These are phyloP conservation scores for Solanum phureja DNA, from an alignment of 257 asterid genomes.

Conservation along the genomic window DNA sequence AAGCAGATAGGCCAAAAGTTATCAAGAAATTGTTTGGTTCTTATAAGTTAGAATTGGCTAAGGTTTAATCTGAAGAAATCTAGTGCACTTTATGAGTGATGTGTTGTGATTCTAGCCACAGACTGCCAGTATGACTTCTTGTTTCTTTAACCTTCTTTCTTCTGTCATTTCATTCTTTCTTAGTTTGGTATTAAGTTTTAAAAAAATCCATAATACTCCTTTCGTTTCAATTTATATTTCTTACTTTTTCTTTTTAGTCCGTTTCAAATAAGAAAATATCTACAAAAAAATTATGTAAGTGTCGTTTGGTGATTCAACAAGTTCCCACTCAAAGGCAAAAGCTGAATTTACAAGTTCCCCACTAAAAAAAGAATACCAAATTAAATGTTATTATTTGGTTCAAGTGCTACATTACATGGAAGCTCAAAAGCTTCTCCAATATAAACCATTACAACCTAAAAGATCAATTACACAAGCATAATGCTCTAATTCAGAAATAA, in stretches of 20 bases:
- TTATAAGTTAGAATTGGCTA: not conserved
- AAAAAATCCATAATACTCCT: not conserved
- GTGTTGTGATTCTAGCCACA: slow-evolving; percentile 9
- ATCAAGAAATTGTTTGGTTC: not conserved
- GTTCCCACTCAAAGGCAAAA: not conserved
- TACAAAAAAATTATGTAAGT: not conserved
- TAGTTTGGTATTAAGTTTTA: not conserved
- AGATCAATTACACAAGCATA: not conserved
- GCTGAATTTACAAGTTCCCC: not conserved
- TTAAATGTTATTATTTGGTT: not conserved
- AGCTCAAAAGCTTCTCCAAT: not conserved
- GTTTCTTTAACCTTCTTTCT: not conserved
- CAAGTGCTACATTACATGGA: not conserved
- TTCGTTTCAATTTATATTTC: not conserved
- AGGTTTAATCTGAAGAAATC: not conserved
- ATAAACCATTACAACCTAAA: not conserved
- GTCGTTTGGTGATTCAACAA: not conserved
- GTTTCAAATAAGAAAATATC: not conserved
- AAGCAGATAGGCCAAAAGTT: not conserved
- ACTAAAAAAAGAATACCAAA: not conserved
- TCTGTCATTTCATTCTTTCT: not conserved
- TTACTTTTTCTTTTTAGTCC: no score
- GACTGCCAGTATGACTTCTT: not conserved
- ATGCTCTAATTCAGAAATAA: not conserved
- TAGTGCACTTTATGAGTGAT: not conserved